Conservation (phyloP, 495 filamentous ascomycete genomes). For the Xylaria intraflava region DNA sequence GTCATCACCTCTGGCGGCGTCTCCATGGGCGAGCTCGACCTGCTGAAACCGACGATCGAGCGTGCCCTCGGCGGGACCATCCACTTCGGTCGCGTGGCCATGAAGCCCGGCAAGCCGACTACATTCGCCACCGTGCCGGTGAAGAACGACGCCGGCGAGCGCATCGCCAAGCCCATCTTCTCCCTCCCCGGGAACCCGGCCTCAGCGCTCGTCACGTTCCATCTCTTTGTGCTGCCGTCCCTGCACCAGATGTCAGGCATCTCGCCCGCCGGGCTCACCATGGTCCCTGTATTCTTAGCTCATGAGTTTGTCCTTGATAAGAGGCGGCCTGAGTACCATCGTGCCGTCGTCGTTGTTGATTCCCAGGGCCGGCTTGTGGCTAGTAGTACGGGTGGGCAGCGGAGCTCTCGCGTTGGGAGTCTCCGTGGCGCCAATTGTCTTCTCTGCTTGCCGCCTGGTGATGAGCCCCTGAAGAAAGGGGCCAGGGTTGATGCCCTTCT, state of each 20-base stretch:
- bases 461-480: slow-evolving; percentile 37
- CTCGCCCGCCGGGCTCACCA: slow-evolving; percentile 58
- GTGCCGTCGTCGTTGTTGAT: slow-evolving; percentile 58
- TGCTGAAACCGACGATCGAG: slow-evolving; percentile 96
- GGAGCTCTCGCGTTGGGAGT: slow-evolving; percentile 85
- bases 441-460: slow-evolving; percentile 59
- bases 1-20: slow-evolving; percentile 92
- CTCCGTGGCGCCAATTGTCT: slow-evolving; percentile 82
- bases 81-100: slow-evolving; percentile 91
- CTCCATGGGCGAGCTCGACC: slow-evolving; percentile 96
- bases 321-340: slow-evolving; percentile 78
- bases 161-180: slow-evolving; percentile 68
- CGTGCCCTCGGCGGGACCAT: slow-evolving; percentile 84
- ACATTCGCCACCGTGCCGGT: slow-evolving; percentile 86
- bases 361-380: slow-evolving; percentile 61
- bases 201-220: slow-evolving; percentile 83
- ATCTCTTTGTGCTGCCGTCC: slow-evolving; percentile 87
- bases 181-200: slow-evolving; percentile 92
- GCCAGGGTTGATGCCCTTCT: slow-evolving; percentile 39
- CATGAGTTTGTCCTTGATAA: slow-evolving; percentile 68
- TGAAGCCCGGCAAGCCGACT: slow-evolving; percentile 97
- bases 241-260: slow-evolving; percentile 65
- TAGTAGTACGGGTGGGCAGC: slow-evolving; percentile 78
- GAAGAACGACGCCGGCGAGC: slow-evolving; percentile 51
- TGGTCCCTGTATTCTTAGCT: slow-evolving; percentile 60